phyloP scores from a whole-genome alignment of 805 yeast genomes.

The Grigorovia yakushimaensis region DNA sequence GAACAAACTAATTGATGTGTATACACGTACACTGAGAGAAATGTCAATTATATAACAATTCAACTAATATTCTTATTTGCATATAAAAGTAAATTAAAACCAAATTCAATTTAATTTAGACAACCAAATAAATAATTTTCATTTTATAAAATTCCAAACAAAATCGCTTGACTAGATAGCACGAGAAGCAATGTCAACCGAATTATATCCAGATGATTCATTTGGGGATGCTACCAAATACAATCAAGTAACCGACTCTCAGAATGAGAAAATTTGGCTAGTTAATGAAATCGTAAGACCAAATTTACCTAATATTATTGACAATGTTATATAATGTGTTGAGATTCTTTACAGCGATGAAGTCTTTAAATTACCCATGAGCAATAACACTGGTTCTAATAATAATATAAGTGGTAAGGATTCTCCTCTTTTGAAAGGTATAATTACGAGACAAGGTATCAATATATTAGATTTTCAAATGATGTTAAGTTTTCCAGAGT shows the following conservation, averaged over 20 bases:
- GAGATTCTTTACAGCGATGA: constrained; percentile 31
- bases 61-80: background rate
- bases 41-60: constrained; percentile 1
- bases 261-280: constrained; percentile 36
- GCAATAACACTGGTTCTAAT: constrained; percentile 6
- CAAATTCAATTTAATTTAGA: background rate
- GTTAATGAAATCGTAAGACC: constrained; percentile 39
- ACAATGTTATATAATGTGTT: constrained; percentile 34
- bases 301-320: constrained; percentile 38
- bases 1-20: constrained; percentile 22
- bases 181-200: constrained; percentile 26
- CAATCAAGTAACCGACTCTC: constrained; percentile 6
- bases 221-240: constrained; percentile 13
- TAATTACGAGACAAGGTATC: constrained; percentile 45
- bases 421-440: constrained; percentile 41
- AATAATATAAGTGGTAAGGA: background rate
- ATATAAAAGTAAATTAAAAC: background rate
- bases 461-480: constrained; percentile 41
- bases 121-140: no score
- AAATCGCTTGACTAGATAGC: background rate
- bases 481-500: constrained; percentile 28
- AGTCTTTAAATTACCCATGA: constrained; percentile 46
- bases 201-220: constrained; percentile 24
- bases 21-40: constrained; percentile 8
- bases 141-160: background rate